These are phyloP conservation scores for Coemansia sp. DNA, from an alignment of 192 early-diverging fungal genomes.

Conservation along the genomic window DNA sequence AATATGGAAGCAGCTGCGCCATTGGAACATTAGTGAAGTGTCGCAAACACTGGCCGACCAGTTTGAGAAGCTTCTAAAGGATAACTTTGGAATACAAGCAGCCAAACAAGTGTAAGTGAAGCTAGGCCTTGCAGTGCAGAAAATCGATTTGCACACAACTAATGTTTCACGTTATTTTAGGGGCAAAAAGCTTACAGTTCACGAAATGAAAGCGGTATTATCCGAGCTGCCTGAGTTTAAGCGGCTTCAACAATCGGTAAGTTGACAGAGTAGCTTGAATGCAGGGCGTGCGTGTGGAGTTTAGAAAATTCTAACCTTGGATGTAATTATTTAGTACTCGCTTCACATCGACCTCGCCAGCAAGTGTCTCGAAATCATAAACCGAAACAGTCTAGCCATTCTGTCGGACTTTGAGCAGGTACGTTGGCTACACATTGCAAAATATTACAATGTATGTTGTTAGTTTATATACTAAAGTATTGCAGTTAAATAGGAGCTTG, in stretches of 20 bases:
- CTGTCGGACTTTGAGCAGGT: conserved; percentile 55
- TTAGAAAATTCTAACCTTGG: not conserved
- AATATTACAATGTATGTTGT: not conserved
- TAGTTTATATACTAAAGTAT: not conserved
- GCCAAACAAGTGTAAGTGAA: conserved; percentile 28
- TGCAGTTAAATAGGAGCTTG: conserved; percentile 31
- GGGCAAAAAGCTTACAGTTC: conserved; percentile 24
- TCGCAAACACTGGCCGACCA: conserved; percentile 33
- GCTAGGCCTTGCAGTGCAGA: not conserved
- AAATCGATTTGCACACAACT: not conserved
- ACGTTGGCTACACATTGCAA: conserved; percentile 5
- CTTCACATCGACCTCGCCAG: conserved; percentile 54
- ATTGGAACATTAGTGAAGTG: conserved; percentile 50
- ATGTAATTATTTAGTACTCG: conserved; percentile 36
- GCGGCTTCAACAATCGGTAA: conserved; percentile 48
- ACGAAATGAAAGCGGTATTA: conserved; percentile 45
- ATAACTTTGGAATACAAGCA: conserved; percentile 28
- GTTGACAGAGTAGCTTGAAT: not conserved
- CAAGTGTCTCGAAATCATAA: conserved; percentile 45
- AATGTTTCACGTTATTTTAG: conserved; percentile 17
- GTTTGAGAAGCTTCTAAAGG: conserved; percentile 32
- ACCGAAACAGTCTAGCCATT: conserved; percentile 22
- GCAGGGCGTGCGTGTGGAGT: not conserved
- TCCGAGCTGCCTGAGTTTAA: conserved; percentile 54
- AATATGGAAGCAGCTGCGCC: conserved; percentile 53